Evolutionary conservation across 305 asterid species (phyloP).

Genomic region (Plantago coronopus): DNA sequence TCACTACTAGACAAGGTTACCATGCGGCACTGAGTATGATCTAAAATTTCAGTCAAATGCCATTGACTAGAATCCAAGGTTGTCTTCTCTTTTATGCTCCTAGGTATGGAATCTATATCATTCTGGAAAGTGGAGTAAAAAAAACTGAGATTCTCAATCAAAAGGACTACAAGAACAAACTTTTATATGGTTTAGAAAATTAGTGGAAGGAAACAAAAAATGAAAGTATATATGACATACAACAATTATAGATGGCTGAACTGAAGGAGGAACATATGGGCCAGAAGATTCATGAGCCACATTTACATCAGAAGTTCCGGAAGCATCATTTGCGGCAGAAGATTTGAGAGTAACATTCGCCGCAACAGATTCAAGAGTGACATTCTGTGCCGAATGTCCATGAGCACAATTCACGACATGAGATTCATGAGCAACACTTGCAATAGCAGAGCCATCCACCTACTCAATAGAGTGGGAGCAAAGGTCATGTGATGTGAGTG

Average conservation of each 20-base stretch:
- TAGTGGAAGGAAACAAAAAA: neutral
- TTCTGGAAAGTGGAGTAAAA: constrained; percentile 50
- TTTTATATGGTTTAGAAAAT: constrained; percentile 5
- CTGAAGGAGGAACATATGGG: too few relatives aligned
- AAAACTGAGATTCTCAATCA: constrained; percentile 18
- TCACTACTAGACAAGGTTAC: constrained; percentile 83
- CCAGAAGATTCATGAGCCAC: too few relatives aligned
- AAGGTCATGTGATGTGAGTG: constrained; percentile 16
- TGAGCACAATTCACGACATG: constrained; percentile 35
- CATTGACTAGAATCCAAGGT: constrained; percentile 74
- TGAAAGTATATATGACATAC: constrained; percentile 48
- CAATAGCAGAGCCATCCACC: too few relatives aligned
- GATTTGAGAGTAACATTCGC: constrained; percentile 64
- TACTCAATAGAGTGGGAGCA: constrained; percentile 30
- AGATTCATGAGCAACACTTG: too few relatives aligned
- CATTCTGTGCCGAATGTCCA: constrained; percentile 66
- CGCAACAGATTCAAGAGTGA: constrained; percentile 70
- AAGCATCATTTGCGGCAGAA: too few relatives aligned
- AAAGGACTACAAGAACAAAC: neutral
- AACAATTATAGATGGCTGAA: constrained; percentile 73
- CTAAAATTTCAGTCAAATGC: constrained; percentile 83
- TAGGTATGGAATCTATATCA: constrained; percentile 71
- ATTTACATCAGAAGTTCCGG: too few relatives aligned
- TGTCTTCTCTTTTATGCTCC: constrained; percentile 85
- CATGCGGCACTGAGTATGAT: constrained; percentile 76